Conservation (phyloP, 495 filamentous ascomycete genomes). For the Xylaria venustula region DNA sequence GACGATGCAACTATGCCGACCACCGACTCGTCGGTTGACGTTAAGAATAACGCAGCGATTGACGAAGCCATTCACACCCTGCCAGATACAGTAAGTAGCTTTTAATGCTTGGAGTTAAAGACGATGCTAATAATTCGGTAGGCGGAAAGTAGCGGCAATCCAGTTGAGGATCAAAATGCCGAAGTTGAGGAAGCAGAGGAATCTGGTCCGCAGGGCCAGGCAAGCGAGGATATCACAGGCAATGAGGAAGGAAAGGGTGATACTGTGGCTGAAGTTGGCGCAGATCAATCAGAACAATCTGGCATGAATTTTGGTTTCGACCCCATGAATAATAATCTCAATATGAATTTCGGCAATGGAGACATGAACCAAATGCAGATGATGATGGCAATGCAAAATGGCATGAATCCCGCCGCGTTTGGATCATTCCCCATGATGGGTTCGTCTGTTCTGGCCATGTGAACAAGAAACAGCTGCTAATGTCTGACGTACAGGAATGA, state of each 20-base stretch:
- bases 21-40: constrained; percentile 4
- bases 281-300: constrained; percentile 32
- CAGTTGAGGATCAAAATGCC: constrained; percentile 23
- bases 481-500: constrained; percentile 60
- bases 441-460: constrained; percentile 45
- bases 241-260: constrained; percentile 30
- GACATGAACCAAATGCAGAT: constrained; percentile 73
- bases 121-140: background rate
- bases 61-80: constrained; percentile 9
- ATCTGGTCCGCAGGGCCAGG: constrained; percentile 21
- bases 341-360: constrained; percentile 64
- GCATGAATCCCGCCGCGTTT: constrained; percentile 64
- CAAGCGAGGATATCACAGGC: constrained; percentile 24
- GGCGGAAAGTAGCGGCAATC: constrained; percentile 9
- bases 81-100: constrained; percentile 15
- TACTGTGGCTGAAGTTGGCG: constrained; percentile 28
- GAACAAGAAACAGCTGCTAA: constrained; percentile 19
- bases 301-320: constrained; percentile 46
- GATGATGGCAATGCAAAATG: constrained; percentile 71
- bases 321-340: constrained; percentile 54
- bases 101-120: background rate
- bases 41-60: constrained; percentile 2
- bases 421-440: constrained; percentile 79
- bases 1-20: constrained; percentile 1
- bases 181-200: constrained; percentile 20